Evolutionary conservation across 1,284 basidiomycete genomes (phyloP).

Genomic region (Apiotrichum montevideense): DNA sequence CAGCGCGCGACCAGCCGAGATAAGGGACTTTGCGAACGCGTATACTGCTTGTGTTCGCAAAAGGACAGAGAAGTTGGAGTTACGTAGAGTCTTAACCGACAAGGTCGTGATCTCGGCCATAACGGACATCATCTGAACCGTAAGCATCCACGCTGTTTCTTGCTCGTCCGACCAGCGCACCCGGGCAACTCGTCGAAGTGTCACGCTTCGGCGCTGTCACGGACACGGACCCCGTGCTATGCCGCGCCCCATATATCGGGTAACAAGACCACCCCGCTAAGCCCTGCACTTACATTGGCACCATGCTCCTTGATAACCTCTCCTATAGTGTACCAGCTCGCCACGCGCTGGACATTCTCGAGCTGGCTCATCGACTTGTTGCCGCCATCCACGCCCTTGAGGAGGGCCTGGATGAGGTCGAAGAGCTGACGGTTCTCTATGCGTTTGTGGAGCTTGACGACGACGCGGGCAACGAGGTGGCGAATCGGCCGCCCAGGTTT

Average conservation of each 20-base stretch:
- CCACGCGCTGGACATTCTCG: conserved; percentile 62
- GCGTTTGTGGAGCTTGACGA: conserved; percentile 68
- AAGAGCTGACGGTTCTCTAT: conserved; percentile 80
- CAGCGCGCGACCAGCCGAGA: conserved; percentile 72
- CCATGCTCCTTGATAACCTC: conserved; percentile 81
- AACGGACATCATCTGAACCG: conserved; percentile 79
- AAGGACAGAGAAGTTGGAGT: conserved; percentile 67
- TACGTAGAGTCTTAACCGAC: conserved; percentile 59
- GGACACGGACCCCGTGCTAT: too few relatives aligned
- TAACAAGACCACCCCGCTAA: too few relatives aligned
- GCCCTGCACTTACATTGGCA: conserved; percentile 57
- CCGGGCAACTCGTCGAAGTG: too few relatives aligned
- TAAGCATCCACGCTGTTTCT: neutral
- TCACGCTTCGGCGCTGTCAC: too few relatives aligned
- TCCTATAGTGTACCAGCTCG: conserved; percentile 63
- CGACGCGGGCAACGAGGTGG: conserved; percentile 69
- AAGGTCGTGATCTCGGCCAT: conserved; percentile 73
- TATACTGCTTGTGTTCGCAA: conserved; percentile 75
- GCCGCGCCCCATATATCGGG: too few relatives aligned
- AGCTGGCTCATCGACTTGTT: conserved; percentile 44
- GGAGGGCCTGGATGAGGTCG: conserved; percentile 72
- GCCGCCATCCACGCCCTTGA: conserved; percentile 58
- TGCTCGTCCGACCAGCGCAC: too few relatives aligned
- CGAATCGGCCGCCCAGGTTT: conserved; percentile 77
- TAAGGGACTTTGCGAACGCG: conserved; percentile 68